Percentiles rank a stretch among this genome's conserved stretches.
Evolutionary conservation across 2,329 filamentous ascomycete genomes (phyloP).

Genomic region (Cercospora sesami): DNA sequence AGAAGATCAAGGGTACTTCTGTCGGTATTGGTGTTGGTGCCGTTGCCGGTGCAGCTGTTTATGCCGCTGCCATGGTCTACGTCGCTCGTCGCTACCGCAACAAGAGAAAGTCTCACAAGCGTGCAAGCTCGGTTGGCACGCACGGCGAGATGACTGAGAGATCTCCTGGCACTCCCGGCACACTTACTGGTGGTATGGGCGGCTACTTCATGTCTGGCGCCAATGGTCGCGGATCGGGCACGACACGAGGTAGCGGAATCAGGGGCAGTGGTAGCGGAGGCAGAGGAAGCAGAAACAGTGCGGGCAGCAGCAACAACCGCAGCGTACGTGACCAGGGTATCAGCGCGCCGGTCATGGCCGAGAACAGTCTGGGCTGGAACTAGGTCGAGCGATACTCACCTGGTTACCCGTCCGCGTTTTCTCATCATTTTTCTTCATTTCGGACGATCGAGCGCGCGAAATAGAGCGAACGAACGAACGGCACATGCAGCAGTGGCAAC

Average conservation of each 20-base stretch:
- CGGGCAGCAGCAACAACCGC: conserved; percentile 67
- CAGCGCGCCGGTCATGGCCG: conserved; percentile 84
- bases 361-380: conserved; percentile 96
- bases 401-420: background rate
- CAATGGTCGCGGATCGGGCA: conserved; percentile 41
- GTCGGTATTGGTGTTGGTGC: conserved; percentile 73
- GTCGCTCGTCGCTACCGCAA: conserved; percentile 87
- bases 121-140: conserved; percentile 73
- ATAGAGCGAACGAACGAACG: conserved; percentile 1
- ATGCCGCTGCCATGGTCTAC: conserved; percentile 92
- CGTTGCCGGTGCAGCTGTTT: conserved; percentile 76
- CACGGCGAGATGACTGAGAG: conserved; percentile 51
- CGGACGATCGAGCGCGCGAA: background rate
- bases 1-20: conserved; percentile 64
- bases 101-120: conserved; percentile 66
- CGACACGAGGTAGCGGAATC: conserved; percentile 27
- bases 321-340: conserved; percentile 71
- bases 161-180: conserved; percentile 27
- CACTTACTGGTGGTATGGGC: conserved; percentile 44
- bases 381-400: conserved; percentile 41
- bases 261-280: conserved; percentile 39
- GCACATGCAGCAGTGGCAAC: background rate
- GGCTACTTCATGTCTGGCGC: conserved; percentile 68
- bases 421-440: background rate
- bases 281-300: conserved; percentile 43